Evolutionary conservation across 805 yeast genomes (phyloP).

Genomic region (Geotrichum ghanense): DNA sequence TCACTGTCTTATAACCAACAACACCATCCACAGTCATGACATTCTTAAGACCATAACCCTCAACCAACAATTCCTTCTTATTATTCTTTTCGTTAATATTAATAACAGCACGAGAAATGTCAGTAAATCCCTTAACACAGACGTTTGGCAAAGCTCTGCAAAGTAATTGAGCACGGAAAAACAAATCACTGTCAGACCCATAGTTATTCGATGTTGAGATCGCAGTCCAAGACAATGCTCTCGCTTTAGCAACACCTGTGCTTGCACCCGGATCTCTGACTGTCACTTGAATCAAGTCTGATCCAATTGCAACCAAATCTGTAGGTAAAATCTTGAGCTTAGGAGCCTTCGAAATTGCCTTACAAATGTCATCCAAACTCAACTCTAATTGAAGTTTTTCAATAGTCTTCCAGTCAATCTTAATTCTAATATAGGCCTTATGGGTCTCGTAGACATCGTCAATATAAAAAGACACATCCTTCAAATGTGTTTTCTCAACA

Average conservation of each 20-base stretch:
- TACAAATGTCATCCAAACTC: conserved; percentile 73
- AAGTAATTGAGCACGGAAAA: conserved; percentile 80
- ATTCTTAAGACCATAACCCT: conserved; percentile 92
- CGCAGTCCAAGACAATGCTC: conserved; percentile 21
- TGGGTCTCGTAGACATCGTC: conserved; percentile 87
- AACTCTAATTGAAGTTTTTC: conserved; percentile 85
- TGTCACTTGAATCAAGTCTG: conserved; percentile 50
- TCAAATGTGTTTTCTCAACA: conserved; percentile 79
- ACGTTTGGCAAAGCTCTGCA: conserved; percentile 77
- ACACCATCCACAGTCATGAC: conserved; percentile 98
- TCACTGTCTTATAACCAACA: conserved; percentile 71
- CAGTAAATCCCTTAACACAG: conserved; percentile 87
- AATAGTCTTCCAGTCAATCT: conserved; percentile 72
- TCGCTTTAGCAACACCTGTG: conserved; percentile 32
- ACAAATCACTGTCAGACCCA: conserved; percentile 39
- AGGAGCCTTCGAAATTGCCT: conserved; percentile 74
- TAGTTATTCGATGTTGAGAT: conserved; percentile 2
- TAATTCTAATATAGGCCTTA: conserved; percentile 67
- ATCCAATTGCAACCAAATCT: conserved; percentile 48
- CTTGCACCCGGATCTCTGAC: conserved; percentile 36
- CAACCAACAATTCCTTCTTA: conserved; percentile 80
- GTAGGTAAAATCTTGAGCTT: conserved; percentile 70
- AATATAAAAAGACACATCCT: conserved; percentile 78
- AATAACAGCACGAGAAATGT: conserved; percentile 91
- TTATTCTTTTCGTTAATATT: conserved; percentile 78